Conservation (phyloP, 257 asterid genomes). For the Verbascum thapsus region DNA sequence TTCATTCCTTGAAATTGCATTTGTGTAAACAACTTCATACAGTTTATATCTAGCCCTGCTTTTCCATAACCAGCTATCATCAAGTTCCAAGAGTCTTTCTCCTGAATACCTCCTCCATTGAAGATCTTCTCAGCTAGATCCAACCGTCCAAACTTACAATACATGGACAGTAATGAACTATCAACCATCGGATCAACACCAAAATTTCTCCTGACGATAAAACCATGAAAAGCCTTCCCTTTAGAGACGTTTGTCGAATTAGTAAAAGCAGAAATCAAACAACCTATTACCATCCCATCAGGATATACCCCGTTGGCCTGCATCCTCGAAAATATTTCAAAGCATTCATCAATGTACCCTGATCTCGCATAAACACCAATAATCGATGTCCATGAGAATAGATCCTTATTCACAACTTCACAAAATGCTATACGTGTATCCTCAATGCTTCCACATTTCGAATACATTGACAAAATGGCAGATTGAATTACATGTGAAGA, state of each 20-base stretch:
- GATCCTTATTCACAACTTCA: conserved; percentile 59
- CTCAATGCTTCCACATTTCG: conserved; percentile 59
- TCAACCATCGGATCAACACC: conserved; percentile 38
- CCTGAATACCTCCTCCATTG: conserved; percentile 34
- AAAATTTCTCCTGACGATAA: conserved; percentile 55
- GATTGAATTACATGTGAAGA: conserved; percentile 47
- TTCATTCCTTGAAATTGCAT: conserved; percentile 55
- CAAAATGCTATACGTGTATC: conserved; percentile 55
- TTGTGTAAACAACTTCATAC: conserved; percentile 57
- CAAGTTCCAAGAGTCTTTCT: conserved; percentile 59
- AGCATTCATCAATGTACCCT: conserved; percentile 46
- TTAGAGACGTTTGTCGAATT: conserved; percentile 41
- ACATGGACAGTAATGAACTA: conserved; percentile 66
- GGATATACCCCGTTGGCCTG: conserved; percentile 51
- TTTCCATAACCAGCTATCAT: conserved; percentile 59
- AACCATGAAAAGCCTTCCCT: conserved; percentile 76
- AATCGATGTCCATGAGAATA: conserved; percentile 67
- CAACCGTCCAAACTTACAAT: conserved; percentile 58
- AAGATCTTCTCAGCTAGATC: conserved; percentile 52
- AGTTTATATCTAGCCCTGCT: conserved; percentile 54
- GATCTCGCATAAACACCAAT: conserved; percentile 49
- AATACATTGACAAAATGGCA: conserved; percentile 68
- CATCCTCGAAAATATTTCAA: conserved; percentile 52
- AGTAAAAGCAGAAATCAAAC: conserved; percentile 54
- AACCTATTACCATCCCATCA: conserved; percentile 65